Conservation (phyloP, 306 rosid species). For the Begonia loranthoides region DNA sequence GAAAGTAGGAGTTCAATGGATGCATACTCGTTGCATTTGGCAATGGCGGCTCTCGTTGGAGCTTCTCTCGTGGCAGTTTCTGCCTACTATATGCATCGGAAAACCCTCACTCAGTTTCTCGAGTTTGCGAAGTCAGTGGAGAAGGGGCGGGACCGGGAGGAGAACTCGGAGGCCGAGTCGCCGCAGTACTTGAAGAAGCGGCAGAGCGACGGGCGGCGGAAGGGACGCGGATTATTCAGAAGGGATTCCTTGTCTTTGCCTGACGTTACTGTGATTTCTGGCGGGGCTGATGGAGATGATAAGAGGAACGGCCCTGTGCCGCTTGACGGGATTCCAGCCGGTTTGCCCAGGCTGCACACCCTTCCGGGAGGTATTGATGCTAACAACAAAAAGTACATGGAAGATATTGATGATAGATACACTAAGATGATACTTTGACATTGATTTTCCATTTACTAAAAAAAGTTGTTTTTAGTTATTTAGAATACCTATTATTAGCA, state of each 20-base stretch:
- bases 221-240: constrained; percentile 24
- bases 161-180: constrained; percentile 27
- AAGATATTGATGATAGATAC: background rate
- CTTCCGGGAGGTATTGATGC: constrained; percentile 65
- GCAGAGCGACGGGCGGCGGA: constrained; percentile 27
- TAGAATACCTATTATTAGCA: too few relatives aligned
- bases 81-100: constrained; percentile 86
- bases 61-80: constrained; percentile 87
- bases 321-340: constrained; percentile 66
- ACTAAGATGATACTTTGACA: background rate
- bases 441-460: background rate
- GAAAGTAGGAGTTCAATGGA: constrained; percentile 33
- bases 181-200: constrained; percentile 47
- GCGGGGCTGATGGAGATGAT: constrained; percentile 36
- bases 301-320: constrained; percentile 37
- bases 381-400: background rate
- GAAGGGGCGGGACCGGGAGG: constrained; percentile 26
- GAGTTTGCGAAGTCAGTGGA: constrained; percentile 85
- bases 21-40: constrained; percentile 65
- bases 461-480: too few relatives aligned
- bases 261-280: constrained; percentile 54
- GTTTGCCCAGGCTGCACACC: constrained; percentile 76
- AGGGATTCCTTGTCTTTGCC: constrained; percentile 59
- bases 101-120: constrained; percentile 69
- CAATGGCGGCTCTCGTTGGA: constrained; percentile 90